Evolutionary conservation across 164 flowering plant species (phyloP), one percentile per base, ranked within the genome.

Genomic region (Houttuynia cordata): DNA sequence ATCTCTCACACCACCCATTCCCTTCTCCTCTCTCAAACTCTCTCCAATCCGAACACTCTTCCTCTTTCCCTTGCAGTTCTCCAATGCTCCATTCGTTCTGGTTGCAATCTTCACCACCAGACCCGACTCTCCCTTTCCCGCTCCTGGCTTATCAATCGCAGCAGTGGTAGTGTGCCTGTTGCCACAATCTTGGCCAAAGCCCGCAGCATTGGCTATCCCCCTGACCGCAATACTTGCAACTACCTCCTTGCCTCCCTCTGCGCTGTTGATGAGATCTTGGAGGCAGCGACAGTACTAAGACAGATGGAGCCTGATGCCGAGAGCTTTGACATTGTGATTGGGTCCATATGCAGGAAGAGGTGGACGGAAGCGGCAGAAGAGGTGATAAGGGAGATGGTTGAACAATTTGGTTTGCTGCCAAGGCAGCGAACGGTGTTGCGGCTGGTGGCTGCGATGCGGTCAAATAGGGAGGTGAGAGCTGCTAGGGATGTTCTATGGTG

Each of bases 341-440:
- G 62, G 56, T 75, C 75, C 18, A 59, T 79, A 74, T 75, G 86
- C 62, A 25, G 49, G 39, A 55, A 45, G 2, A 65, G 83, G 59
- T 76, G 62, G 64, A 77, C 78, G 2, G 39, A 25, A 17, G 79
- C 63, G 59, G 85, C 78, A 4, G 51, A 42, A 20, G 76, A 70
- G 57, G 42, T 86, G 79, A 24, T 86, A 71, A 83, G 70, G 67
- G 79, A 86, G 74, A 91, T 91, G 97, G 88, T 84, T 53, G 59
- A 45, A 40, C 76, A 71, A 65, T 39, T 60, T 45, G 71, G 87
- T 37, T 59, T 91, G 65, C 67, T 60, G 8, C 96, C 91, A 17
- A 76, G 77, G 68, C 78, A 86, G 62, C 80, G 76, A 23, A 75
- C 73, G 8, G 60, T 86, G 65, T 63, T 60, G 60, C 80, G 75